Evolutionary conservation across 805 yeast species (phyloP).

Genomic region (Brettanomyces bruxellensis): DNA sequence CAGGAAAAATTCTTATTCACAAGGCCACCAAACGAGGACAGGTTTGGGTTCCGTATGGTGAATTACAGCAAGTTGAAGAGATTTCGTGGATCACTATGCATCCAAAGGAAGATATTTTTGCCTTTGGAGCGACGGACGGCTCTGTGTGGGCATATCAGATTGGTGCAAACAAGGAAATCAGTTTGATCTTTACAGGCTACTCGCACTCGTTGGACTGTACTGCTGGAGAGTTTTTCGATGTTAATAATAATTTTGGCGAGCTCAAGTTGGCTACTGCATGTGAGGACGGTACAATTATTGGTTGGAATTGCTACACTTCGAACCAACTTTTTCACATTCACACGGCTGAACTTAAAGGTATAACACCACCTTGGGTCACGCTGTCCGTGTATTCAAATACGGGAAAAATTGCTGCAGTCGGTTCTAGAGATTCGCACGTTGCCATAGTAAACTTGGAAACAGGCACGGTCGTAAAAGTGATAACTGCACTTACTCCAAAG

Average conservation of each 20-base stretch:
- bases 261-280: conserved; percentile 66
- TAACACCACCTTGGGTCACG: conserved; percentile 84
- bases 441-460: conserved; percentile 67
- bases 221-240: conserved; percentile 64
- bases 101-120: conserved; percentile 69
- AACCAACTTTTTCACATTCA: conserved; percentile 59
- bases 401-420: conserved; percentile 57
- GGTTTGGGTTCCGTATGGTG: conserved; percentile 50
- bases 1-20: conserved; percentile 72
- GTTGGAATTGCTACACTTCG: conserved; percentile 84
- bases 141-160: conserved; percentile 90
- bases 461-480: conserved; percentile 60
- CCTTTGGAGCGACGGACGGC: conserved; percentile 89
- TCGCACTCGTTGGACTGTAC: conserved; percentile 78
- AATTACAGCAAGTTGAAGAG: conserved; percentile 81
- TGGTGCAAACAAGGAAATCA: conserved; percentile 40
- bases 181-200: conserved; percentile 69
- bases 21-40: conserved; percentile 70
- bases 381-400: conserved; percentile 36
- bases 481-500: conserved; percentile 54
- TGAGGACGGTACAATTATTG: conserved; percentile 78
- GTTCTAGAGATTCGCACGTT: conserved; percentile 81
- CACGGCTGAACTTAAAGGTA: conserved; percentile 61
- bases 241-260: conserved; percentile 40
- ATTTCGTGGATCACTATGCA: conserved; percentile 76